These are phyloP conservation scores for Trichoderma sp. DNA, from an alignment of 2,329 filamentous ascomycete species.

Conservation along the genomic window DNA sequence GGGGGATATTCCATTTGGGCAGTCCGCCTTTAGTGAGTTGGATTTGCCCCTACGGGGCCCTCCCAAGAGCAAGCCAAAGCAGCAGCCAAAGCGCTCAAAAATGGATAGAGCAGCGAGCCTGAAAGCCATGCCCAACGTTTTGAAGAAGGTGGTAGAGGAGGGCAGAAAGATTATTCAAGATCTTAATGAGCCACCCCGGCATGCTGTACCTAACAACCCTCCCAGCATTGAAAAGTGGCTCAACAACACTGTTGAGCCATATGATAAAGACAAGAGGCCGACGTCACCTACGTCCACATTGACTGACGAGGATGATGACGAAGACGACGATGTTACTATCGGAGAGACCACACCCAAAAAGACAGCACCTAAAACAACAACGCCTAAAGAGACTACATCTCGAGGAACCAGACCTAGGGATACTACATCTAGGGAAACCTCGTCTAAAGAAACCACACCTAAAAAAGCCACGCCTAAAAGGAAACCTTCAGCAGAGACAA, in stretches of 20 bases:
- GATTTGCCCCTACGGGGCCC: slow-evolving; percentile 58
- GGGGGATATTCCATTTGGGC: slow-evolving; percentile 64
- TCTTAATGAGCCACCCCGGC: slow-evolving; percentile 58
- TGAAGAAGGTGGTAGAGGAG: slow-evolving; percentile 67
- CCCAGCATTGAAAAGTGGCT: slow-evolving; percentile 69
- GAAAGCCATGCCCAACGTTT: slow-evolving; percentile 63
- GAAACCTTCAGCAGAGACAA: slow-evolving; percentile 35
- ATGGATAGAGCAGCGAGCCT: slow-evolving; percentile 60
- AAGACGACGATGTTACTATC: slow-evolving; percentile 24
- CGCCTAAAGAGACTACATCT: background rate
- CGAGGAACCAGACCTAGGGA: background rate
- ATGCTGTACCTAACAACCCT: slow-evolving; percentile 57
- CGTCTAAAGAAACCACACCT: background rate
- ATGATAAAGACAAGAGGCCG: slow-evolving; percentile 50
- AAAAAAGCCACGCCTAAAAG: slow-evolving; percentile 12
- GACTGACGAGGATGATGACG: slow-evolving; percentile 23
- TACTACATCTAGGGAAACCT: background rate
- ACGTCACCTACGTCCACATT: slow-evolving; percentile 15
- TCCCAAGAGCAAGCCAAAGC: slow-evolving; percentile 48
- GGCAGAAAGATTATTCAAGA: slow-evolving; percentile 69
- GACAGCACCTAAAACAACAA: background rate
- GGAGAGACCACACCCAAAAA: slow-evolving; percentile 12
- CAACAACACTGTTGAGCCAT: slow-evolving; percentile 64
- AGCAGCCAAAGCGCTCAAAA: slow-evolving; percentile 49
- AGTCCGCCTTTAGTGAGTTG: slow-evolving; percentile 68